phyloP scores from a whole-genome alignment of 1,139 yeast species.

The Suhomyces chickasaworum region DNA sequence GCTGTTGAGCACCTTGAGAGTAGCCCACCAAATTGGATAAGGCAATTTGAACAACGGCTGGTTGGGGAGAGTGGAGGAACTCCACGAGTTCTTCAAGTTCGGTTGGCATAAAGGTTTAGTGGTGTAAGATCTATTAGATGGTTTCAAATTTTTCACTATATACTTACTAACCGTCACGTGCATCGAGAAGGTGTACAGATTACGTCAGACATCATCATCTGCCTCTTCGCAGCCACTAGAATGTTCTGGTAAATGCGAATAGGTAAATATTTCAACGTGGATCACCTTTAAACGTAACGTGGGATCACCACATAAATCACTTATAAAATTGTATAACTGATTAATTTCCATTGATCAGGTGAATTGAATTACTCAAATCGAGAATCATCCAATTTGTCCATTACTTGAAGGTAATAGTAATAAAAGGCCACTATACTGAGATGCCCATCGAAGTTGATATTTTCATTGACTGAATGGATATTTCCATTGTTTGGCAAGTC shows the following conservation, averaged over 20 bases:
- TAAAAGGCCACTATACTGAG: constrained; percentile 35
- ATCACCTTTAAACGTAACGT: too few species aligned
- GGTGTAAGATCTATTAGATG: neutral
- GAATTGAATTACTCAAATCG: constrained; percentile 4
- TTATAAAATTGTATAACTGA: too few species aligned
- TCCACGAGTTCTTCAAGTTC: constrained; percentile 72
- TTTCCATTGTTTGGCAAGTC: constrained; percentile 23
- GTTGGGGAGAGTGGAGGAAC: constrained; percentile 81
- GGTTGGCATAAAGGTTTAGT: constrained; percentile 48
- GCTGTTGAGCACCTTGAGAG: constrained; percentile 68
- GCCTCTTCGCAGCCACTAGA: constrained; percentile 2
- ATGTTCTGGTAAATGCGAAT: neutral
- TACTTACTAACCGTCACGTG: neutral
- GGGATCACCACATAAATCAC: too few species aligned
- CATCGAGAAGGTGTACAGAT: too few species aligned
- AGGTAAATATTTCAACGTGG: too few species aligned
- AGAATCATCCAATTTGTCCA: constrained; percentile 26
- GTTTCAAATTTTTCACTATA: constrained; percentile 3
- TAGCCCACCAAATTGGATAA: constrained; percentile 81
- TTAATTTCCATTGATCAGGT: too few species aligned
- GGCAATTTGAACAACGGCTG: constrained; percentile 83
- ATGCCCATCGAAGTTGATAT: constrained; percentile 28
- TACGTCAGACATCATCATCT: neutral
- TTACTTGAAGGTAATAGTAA: constrained; percentile 41
- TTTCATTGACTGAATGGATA: constrained; percentile 41